phyloP scores from a whole-genome alignment of 345 rosid species.

The Reutealis trisperma region DNA sequence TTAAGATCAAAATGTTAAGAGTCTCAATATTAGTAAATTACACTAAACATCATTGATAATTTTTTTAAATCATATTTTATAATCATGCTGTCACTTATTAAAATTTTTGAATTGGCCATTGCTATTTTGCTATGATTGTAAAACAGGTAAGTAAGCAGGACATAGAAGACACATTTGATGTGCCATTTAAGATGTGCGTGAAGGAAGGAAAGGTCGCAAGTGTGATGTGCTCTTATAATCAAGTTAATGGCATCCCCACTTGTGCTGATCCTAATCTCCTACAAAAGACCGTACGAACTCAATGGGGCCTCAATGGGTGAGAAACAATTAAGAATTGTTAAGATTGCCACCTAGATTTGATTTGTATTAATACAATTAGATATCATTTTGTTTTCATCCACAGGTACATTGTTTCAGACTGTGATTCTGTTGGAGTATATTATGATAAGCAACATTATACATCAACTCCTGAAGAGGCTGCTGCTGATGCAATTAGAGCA shows the following conservation, averaged over 20 bases:
- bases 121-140: not conserved
- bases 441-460: constrained; percentile 34
- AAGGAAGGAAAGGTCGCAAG: constrained; percentile 35
- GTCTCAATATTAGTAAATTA: no score
- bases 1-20: no score
- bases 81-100: no score
- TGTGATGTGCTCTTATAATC: constrained; percentile 42
- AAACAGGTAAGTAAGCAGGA: constrained; percentile 39
- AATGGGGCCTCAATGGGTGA: constrained; percentile 34
- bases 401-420: constrained; percentile 39
- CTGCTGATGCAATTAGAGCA: constrained; percentile 85
- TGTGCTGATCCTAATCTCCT: constrained; percentile 38
- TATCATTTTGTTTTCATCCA: no score
- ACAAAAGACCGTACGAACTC: constrained; percentile 24
- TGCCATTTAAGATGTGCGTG: constrained; percentile 36
- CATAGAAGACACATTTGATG: constrained; percentile 34
- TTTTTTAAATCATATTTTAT: no score
- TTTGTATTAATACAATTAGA: no score
- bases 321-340: no score
- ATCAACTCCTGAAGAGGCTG: constrained; percentile 48
- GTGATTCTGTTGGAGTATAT: constrained; percentile 37
- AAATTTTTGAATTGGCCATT: no score
- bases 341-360: no score
- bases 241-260: constrained; percentile 38
- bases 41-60: no score